Evolutionary conservation across 805 yeast genomes (phyloP), one percentile per base, ranked within the genome.

Genomic region (Blastobotrys mokoenaii): DNA sequence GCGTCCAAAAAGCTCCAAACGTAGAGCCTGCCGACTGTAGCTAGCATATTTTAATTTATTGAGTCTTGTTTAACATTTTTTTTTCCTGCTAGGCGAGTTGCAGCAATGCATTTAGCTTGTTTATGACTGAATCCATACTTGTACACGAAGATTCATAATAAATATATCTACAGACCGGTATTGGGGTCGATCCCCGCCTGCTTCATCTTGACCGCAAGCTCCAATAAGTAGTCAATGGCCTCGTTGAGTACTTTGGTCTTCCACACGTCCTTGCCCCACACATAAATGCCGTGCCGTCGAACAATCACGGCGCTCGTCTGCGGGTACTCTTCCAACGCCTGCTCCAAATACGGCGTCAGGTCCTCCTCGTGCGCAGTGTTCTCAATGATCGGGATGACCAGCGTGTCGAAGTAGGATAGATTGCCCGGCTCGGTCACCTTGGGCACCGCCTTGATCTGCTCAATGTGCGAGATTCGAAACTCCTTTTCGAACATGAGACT

Each of bases 241-340:
- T 90, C 97, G 60, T 88, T 88, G 62, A 84, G 83, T 11, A 90
- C 76, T 65, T 90, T 90, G 41, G 97, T 96, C 65, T 89, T 87
- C 84, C 94, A 84, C 10, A 86, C 84, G 20, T 74, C 78, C 55
- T 82, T 86, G 18, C 97, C 97, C 97, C 97, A 90, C n/a, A 88
- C 96, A 60, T 82, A 90, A 38, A 90, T 81, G 0, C 97, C 97
- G 59, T 90, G 97, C 58, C 96, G 73, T 63, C 95, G 76, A 5
- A 90, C 97, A 44, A 90, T 69, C 1, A 90, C 87, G 0, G 97
- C 97, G 2, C 88, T 77, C 2, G 95, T 68, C 0, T 76, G 71
- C 1, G 97, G 96, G 56, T 86, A 82, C 12, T 72, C 69, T n/a
- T 54, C 61, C 44, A 89, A 76, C 0, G 88, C 82, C 46, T 73